These are phyloP conservation scores for Fusarium sp. DNA, from an alignment of 2,329 filamentous ascomycete species.

Conservation along the genomic window DNA sequence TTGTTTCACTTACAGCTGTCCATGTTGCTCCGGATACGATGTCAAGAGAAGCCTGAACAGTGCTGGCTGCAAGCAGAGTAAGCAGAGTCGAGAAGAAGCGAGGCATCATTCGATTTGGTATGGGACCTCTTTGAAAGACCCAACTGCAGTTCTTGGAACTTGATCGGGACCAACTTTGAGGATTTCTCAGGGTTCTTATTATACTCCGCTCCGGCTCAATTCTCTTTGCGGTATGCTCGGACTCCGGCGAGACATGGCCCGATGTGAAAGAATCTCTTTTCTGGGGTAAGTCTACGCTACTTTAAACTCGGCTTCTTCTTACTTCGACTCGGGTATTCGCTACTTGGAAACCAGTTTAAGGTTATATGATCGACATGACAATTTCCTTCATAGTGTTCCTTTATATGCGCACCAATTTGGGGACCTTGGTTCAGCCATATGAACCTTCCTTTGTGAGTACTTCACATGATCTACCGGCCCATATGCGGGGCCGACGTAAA, in stretches of 20 bases:
- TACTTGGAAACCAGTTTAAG: not conserved
- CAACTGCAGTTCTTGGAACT: not conserved
- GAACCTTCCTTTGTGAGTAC: not conserved
- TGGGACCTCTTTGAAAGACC: not conserved
- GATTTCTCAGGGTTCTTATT: not conserved
- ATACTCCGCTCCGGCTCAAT: not conserved
- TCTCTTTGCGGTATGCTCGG: constrained; percentile 1
- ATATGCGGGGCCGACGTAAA: constrained; percentile 3
- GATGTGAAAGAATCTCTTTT: not conserved
- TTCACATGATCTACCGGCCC: constrained; percentile 5
- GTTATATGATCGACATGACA: not conserved
- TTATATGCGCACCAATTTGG: constrained; percentile 7
- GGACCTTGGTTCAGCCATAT: not conserved
- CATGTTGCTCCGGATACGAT: constrained; percentile 57
- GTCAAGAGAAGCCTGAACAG: constrained; percentile 40
- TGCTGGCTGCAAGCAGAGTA: constrained; percentile 2
- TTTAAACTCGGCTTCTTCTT: rapidly evolving
- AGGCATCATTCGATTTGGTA: not conserved
- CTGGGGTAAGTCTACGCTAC: not conserved
- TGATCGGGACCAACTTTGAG: not conserved
- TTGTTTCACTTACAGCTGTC: constrained; percentile 50
- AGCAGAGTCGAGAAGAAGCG: constrained; percentile 3
- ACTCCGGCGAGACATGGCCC: not conserved
- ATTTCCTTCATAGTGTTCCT: not conserved
- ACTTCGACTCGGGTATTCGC: not conserved